These are phyloP conservation scores for Aspergillus niger DNA, from an alignment of 2,329 filamentous ascomycete species.

Conservation along the genomic window DNA sequence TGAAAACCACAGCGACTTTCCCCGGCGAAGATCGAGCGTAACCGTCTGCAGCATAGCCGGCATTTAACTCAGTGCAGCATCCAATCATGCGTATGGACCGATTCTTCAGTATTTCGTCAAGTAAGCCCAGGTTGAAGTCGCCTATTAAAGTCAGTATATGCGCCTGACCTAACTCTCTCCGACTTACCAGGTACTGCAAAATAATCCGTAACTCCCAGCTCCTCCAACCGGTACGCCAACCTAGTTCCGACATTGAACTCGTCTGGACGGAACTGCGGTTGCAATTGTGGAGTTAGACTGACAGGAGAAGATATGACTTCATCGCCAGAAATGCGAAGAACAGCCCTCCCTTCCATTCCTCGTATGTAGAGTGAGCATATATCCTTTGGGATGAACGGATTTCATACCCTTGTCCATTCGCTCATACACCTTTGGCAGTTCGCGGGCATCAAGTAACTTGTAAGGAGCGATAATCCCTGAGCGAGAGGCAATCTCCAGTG, in stretches of 20 bases:
- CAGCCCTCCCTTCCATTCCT: constrained; percentile 45
- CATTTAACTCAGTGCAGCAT: constrained; percentile 7
- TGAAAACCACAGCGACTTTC: background rate
- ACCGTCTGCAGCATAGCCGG: constrained; percentile 7
- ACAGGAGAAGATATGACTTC: no score
- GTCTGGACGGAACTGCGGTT: no score
- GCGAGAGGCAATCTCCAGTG: constrained; percentile 64
- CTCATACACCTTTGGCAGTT: background rate
- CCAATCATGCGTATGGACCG: background rate
- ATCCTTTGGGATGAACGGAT: no score
- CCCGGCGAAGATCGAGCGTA: background rate
- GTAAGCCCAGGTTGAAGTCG: background rate
- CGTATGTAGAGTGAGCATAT: no score
- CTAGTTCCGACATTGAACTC: constrained; percentile 17
- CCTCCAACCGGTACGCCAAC: constrained; percentile 1
- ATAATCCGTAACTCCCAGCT: background rate
- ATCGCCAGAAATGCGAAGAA: constrained; percentile 41
- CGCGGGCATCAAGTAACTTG: background rate
- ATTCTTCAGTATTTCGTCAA: background rate
- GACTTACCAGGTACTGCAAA: constrained; percentile 3
- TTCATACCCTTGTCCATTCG: constrained; percentile 35
- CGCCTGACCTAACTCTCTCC: no score
- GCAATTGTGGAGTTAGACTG: no score
- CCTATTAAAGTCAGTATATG: background rate
- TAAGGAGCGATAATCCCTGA: background rate